phyloP scores from a whole-genome alignment of 257 asterid genomes.

The Pogostemon cablin region DNA sequence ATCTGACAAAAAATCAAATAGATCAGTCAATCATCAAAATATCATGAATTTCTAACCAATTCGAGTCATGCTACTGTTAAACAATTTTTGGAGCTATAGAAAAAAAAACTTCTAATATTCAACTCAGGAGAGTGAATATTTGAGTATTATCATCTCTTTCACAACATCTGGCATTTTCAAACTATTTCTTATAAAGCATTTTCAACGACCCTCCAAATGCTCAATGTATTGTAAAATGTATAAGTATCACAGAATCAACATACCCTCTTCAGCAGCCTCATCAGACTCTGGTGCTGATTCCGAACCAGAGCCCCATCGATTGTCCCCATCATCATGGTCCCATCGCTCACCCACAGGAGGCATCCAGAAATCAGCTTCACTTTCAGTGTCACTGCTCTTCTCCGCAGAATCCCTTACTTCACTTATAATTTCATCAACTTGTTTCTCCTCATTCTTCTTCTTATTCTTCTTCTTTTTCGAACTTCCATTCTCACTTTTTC shows the following conservation, averaged over 20 bases:
- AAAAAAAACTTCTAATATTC: background rate
- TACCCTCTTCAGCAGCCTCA: constrained; percentile 64
- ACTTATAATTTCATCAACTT: constrained; percentile 44
- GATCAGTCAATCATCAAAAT: background rate
- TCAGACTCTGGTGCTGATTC: constrained; percentile 62
- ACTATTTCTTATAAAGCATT: background rate
- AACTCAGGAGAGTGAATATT: background rate
- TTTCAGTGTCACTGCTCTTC: constrained; percentile 53
- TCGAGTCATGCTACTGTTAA: background rate
- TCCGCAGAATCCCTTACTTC: constrained; percentile 58
- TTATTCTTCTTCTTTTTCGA: constrained; percentile 41
- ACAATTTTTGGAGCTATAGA: constrained; percentile 15
- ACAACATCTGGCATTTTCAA: background rate
- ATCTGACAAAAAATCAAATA: constrained; percentile 41
- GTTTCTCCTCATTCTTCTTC: constrained; percentile 40
- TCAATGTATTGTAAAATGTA: constrained; percentile 16
- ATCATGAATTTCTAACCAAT: background rate
- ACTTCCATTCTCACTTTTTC: constrained; percentile 45
- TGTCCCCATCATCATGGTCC: constrained; percentile 91
- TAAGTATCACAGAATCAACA: background rate
- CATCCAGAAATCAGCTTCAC: constrained; percentile 78
- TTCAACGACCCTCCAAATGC: background rate
- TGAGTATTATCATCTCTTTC: background rate
- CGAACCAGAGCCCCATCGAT: constrained; percentile 77
- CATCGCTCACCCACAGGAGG: constrained; percentile 92